These are phyloP conservation scores for Aspergillus eucalypticola DNA, from an alignment of 2,329 filamentous ascomycete genomes.

Conservation along the genomic window DNA sequence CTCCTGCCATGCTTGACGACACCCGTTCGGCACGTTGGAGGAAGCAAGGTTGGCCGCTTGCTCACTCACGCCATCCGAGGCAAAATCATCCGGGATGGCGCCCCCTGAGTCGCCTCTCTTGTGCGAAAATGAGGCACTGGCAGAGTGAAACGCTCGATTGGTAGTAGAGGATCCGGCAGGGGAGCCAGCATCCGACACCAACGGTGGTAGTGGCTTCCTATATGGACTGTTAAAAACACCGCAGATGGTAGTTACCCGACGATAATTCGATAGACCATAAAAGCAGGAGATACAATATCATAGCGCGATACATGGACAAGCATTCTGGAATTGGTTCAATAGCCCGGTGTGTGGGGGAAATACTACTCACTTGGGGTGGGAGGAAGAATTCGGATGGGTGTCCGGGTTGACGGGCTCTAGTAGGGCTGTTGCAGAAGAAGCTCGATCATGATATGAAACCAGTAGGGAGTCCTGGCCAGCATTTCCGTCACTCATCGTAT, in stretches of 20 bases:
- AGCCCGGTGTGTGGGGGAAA: not conserved
- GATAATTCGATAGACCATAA: not conserved
- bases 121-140: constrained; percentile 18
- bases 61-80: constrained; percentile 18
- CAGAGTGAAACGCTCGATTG: constrained; percentile 21
- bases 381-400: constrained; percentile 3
- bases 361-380: constrained; percentile 16
- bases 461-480: constrained; percentile 16
- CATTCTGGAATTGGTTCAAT: too few species aligned
- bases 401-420: not conserved
- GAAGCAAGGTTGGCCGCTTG: constrained; percentile 9
- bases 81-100: constrained; percentile 12
- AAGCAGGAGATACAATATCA: not conserved
- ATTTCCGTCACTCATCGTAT: constrained; percentile 24
- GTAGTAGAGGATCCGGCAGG: constrained; percentile 16
- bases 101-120: constrained; percentile 19
- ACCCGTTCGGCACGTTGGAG: constrained; percentile 9
- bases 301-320: too few species aligned
- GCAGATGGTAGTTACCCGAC: not conserved
- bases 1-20: constrained; percentile 12
- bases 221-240: constrained; percentile 10
- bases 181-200: constrained; percentile 18
- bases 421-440: not conserved
- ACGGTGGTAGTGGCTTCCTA: constrained; percentile 15
- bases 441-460: constrained; percentile 17